Conservation (phyloP, 257 asterid genomes). For the Nicotiana otophora region DNA sequence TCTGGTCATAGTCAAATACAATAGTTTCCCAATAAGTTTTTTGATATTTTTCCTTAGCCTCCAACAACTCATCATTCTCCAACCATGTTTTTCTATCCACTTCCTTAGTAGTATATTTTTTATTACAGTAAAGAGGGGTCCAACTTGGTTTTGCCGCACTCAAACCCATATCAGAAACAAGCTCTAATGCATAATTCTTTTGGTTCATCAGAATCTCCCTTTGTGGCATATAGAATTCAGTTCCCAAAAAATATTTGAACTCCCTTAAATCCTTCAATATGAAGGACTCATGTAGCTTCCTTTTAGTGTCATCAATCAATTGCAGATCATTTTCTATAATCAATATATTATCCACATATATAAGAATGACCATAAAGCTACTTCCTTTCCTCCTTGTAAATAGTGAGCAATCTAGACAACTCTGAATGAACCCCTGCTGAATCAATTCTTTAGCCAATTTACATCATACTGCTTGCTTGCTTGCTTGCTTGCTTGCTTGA, state of each 20-base stretch:
- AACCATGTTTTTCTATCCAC: too few relatives aligned
- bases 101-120: too few relatives aligned
- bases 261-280: neutral
- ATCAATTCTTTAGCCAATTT: neutral
- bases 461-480: neutral
- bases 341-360: neutral
- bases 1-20: too few relatives aligned
- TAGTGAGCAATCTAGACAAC: neutral
- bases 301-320: neutral
- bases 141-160: neutral
- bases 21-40: too few relatives aligned
- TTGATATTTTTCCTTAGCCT: too few relatives aligned
- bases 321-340: too few relatives aligned
- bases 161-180: neutral
- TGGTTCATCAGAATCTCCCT: neutral
- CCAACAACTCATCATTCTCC: too few relatives aligned
- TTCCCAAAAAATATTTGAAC: neutral
- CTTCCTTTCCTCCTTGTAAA: neutral
- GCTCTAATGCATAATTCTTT: neutral
- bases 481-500: neutral
- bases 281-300: neutral
- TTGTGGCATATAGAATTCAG: too few relatives aligned
- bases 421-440: neutral
- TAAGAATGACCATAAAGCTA: neutral
- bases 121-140: neutral